Evolutionary conservation across 441 rosid species (phyloP), one percentile per base, ranked within the genome.

Genomic region (Manihot esculenta): DNA sequence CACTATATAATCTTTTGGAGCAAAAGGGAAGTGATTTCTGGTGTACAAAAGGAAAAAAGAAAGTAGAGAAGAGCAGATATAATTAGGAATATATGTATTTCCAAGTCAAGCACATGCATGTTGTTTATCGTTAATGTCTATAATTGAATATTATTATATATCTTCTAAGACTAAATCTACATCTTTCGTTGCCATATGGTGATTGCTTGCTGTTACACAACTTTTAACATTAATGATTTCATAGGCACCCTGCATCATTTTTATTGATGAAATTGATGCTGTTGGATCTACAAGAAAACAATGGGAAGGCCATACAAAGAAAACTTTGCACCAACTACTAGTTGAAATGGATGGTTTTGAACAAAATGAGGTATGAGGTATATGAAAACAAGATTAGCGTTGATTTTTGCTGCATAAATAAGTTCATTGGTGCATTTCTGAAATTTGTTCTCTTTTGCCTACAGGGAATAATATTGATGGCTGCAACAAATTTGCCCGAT

Each of bases 261-360:
- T 93, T 79, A 95, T 95, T 71, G 99, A 95, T 78, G 99, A 93
- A 84, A 95, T 93, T 73, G 98, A 95, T 80, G 99, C 98, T 33
- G 93, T 95, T 81, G 99, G 99, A 54, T 91, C 99, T 30, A 93
- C 98, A 8, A 79, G 99, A 73, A 95, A 95, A 76, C 97, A 93
- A 82, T 93, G 99, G 99, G 99, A 95, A 84, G 99, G 99, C 67
- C 98, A 95, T 84, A 93, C 99, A 17, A 93, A 95, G 91, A 93
- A 91, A 83, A 95, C 98, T n/a, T 78, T 95, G 83, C 99, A 95
- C 78, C 99, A 95, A 72, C 78, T 95, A 66, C 99, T 95, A 64
- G 99, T 95, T 35, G 97, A 95, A 82, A 95, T 93, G 98, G 99
- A 91, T 84, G 98, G 99, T 72, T 93, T 93, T 80, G 99, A 93